These are phyloP conservation scores for Prunus dulcis DNA, from an alignment of 306 rosid genomes.

Conservation along the genomic window DNA sequence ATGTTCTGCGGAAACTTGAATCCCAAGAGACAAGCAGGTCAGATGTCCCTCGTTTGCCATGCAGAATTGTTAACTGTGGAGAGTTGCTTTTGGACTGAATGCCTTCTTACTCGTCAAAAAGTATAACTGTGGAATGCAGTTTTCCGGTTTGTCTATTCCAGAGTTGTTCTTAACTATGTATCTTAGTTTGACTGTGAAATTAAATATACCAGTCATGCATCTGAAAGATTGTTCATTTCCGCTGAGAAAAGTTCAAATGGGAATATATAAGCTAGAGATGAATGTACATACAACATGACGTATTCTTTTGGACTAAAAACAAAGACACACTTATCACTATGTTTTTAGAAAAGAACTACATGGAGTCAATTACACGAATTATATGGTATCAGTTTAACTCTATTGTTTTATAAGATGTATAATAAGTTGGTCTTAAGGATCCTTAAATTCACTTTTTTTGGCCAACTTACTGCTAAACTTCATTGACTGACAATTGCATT, in stretches of 20 bases:
- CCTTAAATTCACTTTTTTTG: not conserved
- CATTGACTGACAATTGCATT: not conserved
- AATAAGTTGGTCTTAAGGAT: not conserved
- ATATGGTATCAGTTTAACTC: not conserved
- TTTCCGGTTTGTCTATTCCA: conserved; percentile 21
- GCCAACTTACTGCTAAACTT: not conserved
- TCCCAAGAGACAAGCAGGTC: conserved; percentile 75
- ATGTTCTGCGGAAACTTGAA: conserved; percentile 66
- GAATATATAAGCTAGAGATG: not conserved
- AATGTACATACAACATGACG: not conserved
- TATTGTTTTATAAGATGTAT: not conserved
- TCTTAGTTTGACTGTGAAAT: not conserved
- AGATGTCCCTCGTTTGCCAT: conserved; percentile 68
- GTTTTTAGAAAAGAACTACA: not conserved
- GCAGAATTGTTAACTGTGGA: conserved; percentile 76
- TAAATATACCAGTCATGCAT: not conserved
- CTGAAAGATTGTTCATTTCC: not conserved
- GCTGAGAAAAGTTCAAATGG: not conserved
- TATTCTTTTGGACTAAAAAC: not conserved
- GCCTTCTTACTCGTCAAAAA: not conserved
- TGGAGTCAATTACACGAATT: not conserved
- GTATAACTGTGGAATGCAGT: not conserved
- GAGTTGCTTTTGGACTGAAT: conserved; percentile 58
- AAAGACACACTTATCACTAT: not conserved
- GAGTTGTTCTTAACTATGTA: conserved; percentile 14